Evolutionary conservation across 306 rosid species (phyloP).

Genomic region (Begonia peltatifolia): DNA sequence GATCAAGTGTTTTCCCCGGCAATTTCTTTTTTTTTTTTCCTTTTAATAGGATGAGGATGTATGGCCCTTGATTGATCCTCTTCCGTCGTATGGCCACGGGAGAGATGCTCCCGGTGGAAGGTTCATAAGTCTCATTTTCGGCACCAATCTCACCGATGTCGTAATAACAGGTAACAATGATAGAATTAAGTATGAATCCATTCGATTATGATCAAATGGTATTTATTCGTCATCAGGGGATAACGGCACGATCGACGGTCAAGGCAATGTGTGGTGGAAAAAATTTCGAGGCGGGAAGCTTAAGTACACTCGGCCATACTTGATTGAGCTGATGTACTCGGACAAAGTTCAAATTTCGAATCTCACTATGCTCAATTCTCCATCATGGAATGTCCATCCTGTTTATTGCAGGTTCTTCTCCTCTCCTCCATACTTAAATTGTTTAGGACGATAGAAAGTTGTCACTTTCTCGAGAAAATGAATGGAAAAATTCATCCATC

Average conservation of each 20-base stretch:
- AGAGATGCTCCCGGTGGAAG: constrained; percentile 81
- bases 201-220: not conserved
- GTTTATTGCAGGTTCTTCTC: constrained; percentile 47
- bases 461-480: not conserved
- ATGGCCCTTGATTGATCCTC: constrained; percentile 74
- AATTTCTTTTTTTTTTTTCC: not conserved
- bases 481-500: not conserved
- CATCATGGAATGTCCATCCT: constrained; percentile 59
- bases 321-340: constrained; percentile 39
- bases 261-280: constrained; percentile 61
- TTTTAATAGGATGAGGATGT: constrained; percentile 9
- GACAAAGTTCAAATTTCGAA: constrained; percentile 38
- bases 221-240: constrained; percentile 26
- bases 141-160: constrained; percentile 60
- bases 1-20: too few species aligned
- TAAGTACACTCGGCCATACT: constrained; percentile 46
- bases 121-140: constrained; percentile 59
- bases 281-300: constrained; percentile 25
- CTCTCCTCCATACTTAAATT: not conserved
- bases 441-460: not conserved
- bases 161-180: constrained; percentile 45
- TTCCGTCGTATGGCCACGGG: constrained; percentile 87
- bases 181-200: not conserved
- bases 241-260: constrained; percentile 62
- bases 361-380: constrained; percentile 48